Evolutionary conservation across 2,329 filamentous ascomycete species (phyloP).

Genomic region (Dryadomyces quercivorus): DNA sequence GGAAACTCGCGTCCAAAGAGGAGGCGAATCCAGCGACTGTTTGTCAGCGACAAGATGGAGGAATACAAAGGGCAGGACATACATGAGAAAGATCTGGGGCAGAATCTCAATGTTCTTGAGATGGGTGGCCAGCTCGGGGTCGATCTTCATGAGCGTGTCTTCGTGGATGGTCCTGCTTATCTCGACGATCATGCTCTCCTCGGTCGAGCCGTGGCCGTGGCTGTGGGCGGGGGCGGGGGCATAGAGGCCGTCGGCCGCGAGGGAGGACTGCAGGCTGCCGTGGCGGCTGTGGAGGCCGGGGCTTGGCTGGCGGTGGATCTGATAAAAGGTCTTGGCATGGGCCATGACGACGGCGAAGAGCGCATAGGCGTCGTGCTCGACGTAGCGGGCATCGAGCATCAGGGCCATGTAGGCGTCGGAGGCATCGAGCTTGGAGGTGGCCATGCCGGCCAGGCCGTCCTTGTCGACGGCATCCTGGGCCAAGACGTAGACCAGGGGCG

Average conservation of each 20-base stretch:
- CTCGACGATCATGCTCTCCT: slow-evolving; percentile 59
- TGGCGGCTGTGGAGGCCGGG: slow-evolving; percentile 6
- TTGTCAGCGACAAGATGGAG: background rate
- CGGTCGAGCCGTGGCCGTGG: slow-evolving; percentile 17
- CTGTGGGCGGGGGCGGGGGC: background rate
- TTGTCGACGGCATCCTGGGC: slow-evolving; percentile 66
- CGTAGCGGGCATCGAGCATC: slow-evolving; percentile 57
- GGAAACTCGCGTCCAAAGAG: slow-evolving; percentile 89
- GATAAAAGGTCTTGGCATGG: slow-evolving; percentile 74
- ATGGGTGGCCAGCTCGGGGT: slow-evolving; percentile 43
- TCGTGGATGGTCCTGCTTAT: slow-evolving; percentile 83
- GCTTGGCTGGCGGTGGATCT: slow-evolving; percentile 40
- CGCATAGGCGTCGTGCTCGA: slow-evolving; percentile 85
- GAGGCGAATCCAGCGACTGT: slow-evolving; percentile 81
- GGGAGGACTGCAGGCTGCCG: background rate
- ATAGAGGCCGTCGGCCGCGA: background rate
- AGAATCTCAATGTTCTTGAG: slow-evolving; percentile 74
- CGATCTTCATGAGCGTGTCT: slow-evolving; percentile 52
- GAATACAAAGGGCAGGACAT: slow-evolving; percentile 6
- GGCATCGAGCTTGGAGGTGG: slow-evolving; percentile 10
- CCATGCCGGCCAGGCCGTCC: slow-evolving; percentile 12
- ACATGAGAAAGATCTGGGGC: slow-evolving; percentile 97
- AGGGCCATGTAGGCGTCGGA: slow-evolving; percentile 44
- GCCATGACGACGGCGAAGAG: slow-evolving; percentile 85
- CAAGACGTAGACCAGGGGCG: slow-evolving; percentile 76